Evolutionary conservation across 2,329 filamentous ascomycete genomes (phyloP), one percentile per base, ranked within the genome.

Genomic region (Fusarium mundagurra): DNA sequence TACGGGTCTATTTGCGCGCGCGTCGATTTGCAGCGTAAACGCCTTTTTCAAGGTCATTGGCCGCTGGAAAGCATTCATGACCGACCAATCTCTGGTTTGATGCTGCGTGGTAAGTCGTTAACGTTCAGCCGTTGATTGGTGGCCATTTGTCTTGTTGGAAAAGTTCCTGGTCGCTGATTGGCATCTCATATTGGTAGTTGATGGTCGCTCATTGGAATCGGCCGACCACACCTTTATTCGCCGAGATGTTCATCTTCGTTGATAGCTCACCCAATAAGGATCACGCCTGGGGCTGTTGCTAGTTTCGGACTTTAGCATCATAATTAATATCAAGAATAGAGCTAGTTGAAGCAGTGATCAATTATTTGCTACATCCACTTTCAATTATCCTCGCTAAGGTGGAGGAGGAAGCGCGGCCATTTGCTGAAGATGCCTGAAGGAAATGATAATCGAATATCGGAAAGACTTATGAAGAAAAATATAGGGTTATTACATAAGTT

Each of bases 311-410:
- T 48, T 48, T 34, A 24, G 41, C n/a, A 50, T 70, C 43, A 31
- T 44, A 51, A 65, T 64, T 54, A 61, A 57, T 67, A 67, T 67
- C 58, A 72, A 64, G 67, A 63, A 63, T 67, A 59, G 38, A 68
- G 53, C 38, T 27, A 61, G 71, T 63, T 51, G 27, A 27, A 47
- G 64, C 45, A 58, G 57, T 67, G 63, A 44, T 72, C 67, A 73
- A 74, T 64, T 22, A 45, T 20, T 48, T 74, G 38, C 53, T 29
- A 63, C 60, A 33, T 65, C 36, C 48, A 34, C 31, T 36, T 57
- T 54, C 57, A 73, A 27, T 45, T 33, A 31, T n/a, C 47, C 9
- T 50, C 8, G 31, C 27, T 11, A 31, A 33, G 8, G 10, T n/a
- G n/a, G 48, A 34, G 48, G 22, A 51, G 31, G 31, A 51, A 24